Evolutionary conservation across 176 grass and related monocot genomes (phyloP).

Genomic region (Microstegium vimineum): DNA sequence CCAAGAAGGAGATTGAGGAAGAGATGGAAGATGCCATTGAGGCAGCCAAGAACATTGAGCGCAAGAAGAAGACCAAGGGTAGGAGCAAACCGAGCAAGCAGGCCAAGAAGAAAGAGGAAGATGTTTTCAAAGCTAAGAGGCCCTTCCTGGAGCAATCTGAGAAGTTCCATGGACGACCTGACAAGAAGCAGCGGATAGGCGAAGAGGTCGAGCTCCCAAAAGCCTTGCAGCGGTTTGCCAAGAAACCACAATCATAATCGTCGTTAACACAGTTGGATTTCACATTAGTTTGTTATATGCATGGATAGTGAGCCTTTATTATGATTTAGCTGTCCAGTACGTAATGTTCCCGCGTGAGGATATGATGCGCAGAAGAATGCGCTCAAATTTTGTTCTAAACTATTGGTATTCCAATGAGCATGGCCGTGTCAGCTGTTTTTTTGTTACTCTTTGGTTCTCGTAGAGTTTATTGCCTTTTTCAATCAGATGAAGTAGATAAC

Average conservation of each 20-base stretch:
- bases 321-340: not conserved
- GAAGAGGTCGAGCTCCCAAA: conserved; percentile 50
- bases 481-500: not conserved
- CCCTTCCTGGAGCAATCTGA: conserved; percentile 52
- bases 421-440: not conserved
- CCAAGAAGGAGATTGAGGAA: conserved; percentile 54
- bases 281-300: conserved; percentile 4
- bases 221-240: conserved; percentile 66
- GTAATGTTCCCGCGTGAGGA: not conserved
- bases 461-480: not conserved
- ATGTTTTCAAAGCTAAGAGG: conserved; percentile 70
- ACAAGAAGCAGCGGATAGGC: conserved; percentile 43
- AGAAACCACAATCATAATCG: conserved; percentile 30
- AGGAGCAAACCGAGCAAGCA: conserved; percentile 87
- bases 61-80: conserved; percentile 95
- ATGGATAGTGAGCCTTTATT: not conserved
- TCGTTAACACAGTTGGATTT: not conserved
- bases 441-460: not conserved
- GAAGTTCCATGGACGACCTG: conserved; percentile 8
- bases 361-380: not conserved
- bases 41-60: conserved; percentile 44
- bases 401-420: not conserved
- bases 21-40: conserved; percentile 59
- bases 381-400: not conserved
- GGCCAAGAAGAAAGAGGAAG: conserved; percentile 68